Conservation (phyloP, 2,329 filamentous ascomycete genomes). For the Teratosphaeria nubilosa region DNA sequence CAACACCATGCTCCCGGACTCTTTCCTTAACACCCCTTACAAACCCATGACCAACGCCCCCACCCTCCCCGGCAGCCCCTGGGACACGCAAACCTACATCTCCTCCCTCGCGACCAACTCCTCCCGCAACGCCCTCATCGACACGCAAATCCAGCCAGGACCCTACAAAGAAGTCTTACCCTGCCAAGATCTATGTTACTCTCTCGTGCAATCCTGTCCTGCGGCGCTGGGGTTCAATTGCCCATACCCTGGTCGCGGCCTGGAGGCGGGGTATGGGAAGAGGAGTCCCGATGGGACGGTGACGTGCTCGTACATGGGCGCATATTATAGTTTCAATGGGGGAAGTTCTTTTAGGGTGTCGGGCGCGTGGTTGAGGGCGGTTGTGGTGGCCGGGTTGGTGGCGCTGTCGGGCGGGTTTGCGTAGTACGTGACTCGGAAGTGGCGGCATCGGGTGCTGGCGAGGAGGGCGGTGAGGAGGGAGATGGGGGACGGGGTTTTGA, state of each 20-base stretch:
- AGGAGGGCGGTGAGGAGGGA: background rate
- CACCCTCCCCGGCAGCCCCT: conserved; percentile 19
- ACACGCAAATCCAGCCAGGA: conserved; percentile 61
- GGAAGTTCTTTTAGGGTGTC: background rate
- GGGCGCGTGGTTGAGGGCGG: conserved; percentile 1
- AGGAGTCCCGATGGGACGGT: conserved; percentile 15
- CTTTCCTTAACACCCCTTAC: conserved; percentile 10
- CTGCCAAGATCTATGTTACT: conserved; percentile 79
- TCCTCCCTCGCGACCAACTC: conserved; percentile 23
- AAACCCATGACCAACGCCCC: conserved; percentile 25
- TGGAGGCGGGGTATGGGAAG: conserved; percentile 43
- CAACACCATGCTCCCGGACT: conserved; percentile 13
- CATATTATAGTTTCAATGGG: conserved; percentile 23
- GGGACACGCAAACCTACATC: conserved; percentile 21
- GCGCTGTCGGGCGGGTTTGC: conserved; percentile 4
- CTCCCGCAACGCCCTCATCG: conserved; percentile 36
- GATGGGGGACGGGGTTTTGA: background rate
- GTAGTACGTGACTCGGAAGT: conserved; percentile 7
- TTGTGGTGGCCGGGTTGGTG: conserved; percentile 2
- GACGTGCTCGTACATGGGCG: conserved; percentile 27
- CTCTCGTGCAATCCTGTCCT: conserved; percentile 76
- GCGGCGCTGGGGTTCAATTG: conserved; percentile 65
- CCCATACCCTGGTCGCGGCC: conserved; percentile 42
- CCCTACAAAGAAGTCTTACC: conserved; percentile 92
- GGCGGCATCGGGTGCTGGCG: conserved; percentile 1